Conservation (phyloP, 192 early-diverging fungal species). For the Coemansia sp. region DNA sequence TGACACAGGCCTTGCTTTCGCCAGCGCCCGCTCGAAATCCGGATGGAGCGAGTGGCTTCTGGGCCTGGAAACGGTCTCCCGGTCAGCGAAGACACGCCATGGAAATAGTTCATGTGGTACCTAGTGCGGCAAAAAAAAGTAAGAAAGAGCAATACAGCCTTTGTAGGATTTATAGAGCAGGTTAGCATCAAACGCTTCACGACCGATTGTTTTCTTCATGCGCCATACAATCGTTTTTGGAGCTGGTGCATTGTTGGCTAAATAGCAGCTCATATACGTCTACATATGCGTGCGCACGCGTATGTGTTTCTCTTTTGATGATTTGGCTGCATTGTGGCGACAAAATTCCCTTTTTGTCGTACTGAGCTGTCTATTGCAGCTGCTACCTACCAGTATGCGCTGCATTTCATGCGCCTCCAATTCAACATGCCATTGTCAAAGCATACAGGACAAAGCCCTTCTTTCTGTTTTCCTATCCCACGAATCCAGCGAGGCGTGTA, state of each 20-base stretch:
- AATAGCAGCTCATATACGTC: not conserved
- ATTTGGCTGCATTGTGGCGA: too few species aligned
- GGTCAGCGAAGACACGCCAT: constrained; percentile 54
- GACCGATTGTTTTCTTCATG: constrained; percentile 3
- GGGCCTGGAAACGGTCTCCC: constrained; percentile 50
- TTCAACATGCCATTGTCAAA: constrained; percentile 23
- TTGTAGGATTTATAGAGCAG: not conserved
- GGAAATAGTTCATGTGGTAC: constrained; percentile 59
- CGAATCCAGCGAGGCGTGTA: constrained; percentile 60
- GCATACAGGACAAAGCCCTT: constrained; percentile 57
- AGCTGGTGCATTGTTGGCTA: constrained; percentile 12
- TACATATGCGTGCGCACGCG: not conserved
- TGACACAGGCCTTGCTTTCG: constrained; percentile 51
- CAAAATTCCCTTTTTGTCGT: too few species aligned
- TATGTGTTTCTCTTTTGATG: not conserved
- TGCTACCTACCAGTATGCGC: constrained; percentile 57
- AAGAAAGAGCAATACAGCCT: not conserved
- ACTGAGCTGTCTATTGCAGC: not conserved
- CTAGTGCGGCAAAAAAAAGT: constrained; percentile 14
- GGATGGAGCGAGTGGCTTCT: constrained; percentile 19
- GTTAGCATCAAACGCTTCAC: constrained; percentile 6
- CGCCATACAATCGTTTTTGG: constrained; percentile 1
- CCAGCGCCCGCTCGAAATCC: not conserved
- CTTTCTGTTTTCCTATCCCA: constrained; percentile 50
- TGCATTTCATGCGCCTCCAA: constrained; percentile 58